Evolutionary conservation across 495 filamentous ascomycete genomes (phyloP), one percentile per base, ranked within the genome.

Genomic region (Neohortaea acidophila): DNA sequence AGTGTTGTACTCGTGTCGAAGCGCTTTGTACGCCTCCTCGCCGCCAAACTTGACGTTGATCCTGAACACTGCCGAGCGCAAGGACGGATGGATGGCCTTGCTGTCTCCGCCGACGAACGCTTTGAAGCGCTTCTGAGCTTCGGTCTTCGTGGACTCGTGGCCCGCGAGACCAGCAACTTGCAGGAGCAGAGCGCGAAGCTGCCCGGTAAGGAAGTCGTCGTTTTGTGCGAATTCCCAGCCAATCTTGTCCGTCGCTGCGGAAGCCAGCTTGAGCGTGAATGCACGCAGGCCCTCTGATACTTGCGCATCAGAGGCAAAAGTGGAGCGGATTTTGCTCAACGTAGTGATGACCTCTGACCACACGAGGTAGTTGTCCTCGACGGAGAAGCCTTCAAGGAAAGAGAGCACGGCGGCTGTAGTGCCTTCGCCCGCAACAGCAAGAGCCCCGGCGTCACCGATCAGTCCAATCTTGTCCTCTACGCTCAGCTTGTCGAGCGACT

Each of bases 401-500:
- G 75, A 70, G 34, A 97, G 60, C 9, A 97, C 57, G 7, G 81
- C 79, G 10, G 79, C 67, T 0, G 86, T 91, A 1, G 72, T 79
- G 36, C 80, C 75, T 51, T 87, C 68, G 10, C 89, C 89, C 39
- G 89, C 79, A 38, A 87, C 68, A 14, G 91, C 85, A 47, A 94
- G 72, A 27, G 89, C 85, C 41, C 80, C 79, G n/a, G 89, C 84
- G 58, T 93, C 89, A 34, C 80, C 84, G 43, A 92, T 73, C 41
- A 92, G 67, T 5, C 81, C 84, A 51, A 94, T 87, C 60, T 85
- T 89, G 60, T 97, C 89, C 56, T 85, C 75, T 15, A 78, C 73
- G 40, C 73, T 79, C 27, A 97, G 64, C 24, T 74, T 69, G 40
- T 77, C 65, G 26, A 78, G 72, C 31, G 77, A 73, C 32, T 74